phyloP scores from a whole-genome alignment of 169 alveolate species.

The Eimeria brunetti region DNA sequence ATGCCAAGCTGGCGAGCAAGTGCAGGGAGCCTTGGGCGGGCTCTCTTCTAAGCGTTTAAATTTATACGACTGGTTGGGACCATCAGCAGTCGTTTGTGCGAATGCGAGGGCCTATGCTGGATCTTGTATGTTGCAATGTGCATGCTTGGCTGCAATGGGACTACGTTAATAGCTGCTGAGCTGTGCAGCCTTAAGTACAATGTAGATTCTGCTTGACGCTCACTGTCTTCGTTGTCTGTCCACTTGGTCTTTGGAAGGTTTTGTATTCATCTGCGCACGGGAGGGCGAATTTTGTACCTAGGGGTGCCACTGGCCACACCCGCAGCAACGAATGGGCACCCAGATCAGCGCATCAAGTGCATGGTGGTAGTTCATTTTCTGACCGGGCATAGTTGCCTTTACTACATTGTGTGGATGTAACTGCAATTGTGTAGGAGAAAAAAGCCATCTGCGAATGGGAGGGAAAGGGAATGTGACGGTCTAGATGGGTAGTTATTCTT shows the following conservation, averaged over 20 bases:
- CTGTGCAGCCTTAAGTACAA: no score
- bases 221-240: no score
- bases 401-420: neutral
- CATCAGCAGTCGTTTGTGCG: no score
- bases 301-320: neutral
- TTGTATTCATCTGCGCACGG: no score
- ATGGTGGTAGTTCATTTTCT: neutral
- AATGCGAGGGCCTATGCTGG: no score
- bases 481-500: neutral
- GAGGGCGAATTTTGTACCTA: neutral
- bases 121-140: no score
- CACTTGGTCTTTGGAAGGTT: neutral
- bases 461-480: neutral
- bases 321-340: neutral
- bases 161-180: no score
- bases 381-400: neutral
- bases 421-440: neutral
- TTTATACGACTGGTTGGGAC: neutral
- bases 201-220: no score
- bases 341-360: neutral
- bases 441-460: neutral
- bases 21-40: neutral
- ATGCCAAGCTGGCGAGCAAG: neutral
- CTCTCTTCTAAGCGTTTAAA: neutral
- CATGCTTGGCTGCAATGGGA: no score